phyloP scores from a whole-genome alignment of 2,329 filamentous ascomycete species.

The Penicillium griseofulvum region DNA sequence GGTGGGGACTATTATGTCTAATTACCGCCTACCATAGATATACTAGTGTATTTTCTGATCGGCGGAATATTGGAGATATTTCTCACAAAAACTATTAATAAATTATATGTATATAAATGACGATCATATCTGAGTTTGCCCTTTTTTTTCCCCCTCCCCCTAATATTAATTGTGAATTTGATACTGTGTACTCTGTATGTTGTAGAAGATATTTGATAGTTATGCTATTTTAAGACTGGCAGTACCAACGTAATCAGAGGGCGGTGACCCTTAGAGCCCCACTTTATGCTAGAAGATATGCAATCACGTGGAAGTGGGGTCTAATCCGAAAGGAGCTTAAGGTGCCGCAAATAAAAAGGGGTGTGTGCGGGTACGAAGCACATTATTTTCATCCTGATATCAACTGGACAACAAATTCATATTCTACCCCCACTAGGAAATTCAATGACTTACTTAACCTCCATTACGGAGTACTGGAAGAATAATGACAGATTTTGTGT shows the following conservation, averaged over 20 bases:
- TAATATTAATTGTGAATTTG: not conserved
- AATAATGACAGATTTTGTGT: not conserved
- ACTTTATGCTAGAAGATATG: not conserved
- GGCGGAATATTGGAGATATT: not conserved
- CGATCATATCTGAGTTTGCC: rapidly evolving
- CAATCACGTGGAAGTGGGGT: not conserved
- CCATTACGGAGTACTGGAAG: not conserved
- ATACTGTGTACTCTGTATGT: not conserved
- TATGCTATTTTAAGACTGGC: not conserved
- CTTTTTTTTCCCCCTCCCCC: not conserved
- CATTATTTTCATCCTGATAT: not conserved
- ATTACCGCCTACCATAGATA: not conserved
- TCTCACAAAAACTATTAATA: too few species aligned
- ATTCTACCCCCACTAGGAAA: not conserved
- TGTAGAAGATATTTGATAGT: not conserved
- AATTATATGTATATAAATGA: too few species aligned
- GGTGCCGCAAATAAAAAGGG: not conserved
- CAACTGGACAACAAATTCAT: not conserved
- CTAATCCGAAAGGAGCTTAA: not conserved
- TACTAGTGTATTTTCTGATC: not conserved
- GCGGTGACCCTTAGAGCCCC: not conserved
- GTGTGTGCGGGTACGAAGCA: not conserved
- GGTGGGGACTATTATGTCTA: not conserved
- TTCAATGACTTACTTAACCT: not conserved
- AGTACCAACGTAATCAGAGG: not conserved